These are phyloP conservation scores for Brassica incana DNA, from an alignment of 345 rosid species.

Conservation along the genomic window DNA sequence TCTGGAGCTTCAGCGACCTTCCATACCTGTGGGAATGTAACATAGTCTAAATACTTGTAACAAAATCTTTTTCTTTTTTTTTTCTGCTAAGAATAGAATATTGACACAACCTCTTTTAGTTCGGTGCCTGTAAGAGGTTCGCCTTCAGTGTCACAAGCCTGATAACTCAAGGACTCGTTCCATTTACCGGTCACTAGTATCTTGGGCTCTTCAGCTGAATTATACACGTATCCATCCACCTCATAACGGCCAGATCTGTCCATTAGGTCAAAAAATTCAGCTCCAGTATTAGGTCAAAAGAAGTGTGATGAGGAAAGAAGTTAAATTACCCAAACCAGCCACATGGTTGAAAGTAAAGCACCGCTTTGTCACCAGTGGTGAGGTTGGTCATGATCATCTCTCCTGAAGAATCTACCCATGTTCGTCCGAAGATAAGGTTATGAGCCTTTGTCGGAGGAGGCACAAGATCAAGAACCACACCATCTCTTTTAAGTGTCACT, in stretches of 20 bases:
- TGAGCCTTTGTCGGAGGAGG: conserved; percentile 70
- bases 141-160: conserved; percentile 72
- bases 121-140: conserved; percentile 70
- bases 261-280: conserved; percentile 17
- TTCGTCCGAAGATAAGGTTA: conserved; percentile 71
- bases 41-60: not conserved
- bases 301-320: not conserved
- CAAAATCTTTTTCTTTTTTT: not conserved
- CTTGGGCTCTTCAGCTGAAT: conserved; percentile 71
- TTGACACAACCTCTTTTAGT: conserved; percentile 51
- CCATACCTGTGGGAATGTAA: conserved; percentile 50
- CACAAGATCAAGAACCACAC: conserved; percentile 66
- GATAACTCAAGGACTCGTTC: conserved; percentile 65
- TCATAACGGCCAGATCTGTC: conserved; percentile 80
- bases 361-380: conserved; percentile 54
- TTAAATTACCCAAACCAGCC: conserved; percentile 1
- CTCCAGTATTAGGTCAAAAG: not conserved
- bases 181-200: conserved; percentile 76
- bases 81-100: not conserved
- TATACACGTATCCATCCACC: conserved; percentile 75
- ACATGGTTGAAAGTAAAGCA: conserved; percentile 3
- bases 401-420: conserved; percentile 71
- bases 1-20: conserved; percentile 66
- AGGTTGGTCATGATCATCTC: conserved; percentile 74
- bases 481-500: conserved; percentile 67